phyloP scores from a whole-genome alignment of 106 monocot genomes.

The Dendrobium officinale region DNA sequence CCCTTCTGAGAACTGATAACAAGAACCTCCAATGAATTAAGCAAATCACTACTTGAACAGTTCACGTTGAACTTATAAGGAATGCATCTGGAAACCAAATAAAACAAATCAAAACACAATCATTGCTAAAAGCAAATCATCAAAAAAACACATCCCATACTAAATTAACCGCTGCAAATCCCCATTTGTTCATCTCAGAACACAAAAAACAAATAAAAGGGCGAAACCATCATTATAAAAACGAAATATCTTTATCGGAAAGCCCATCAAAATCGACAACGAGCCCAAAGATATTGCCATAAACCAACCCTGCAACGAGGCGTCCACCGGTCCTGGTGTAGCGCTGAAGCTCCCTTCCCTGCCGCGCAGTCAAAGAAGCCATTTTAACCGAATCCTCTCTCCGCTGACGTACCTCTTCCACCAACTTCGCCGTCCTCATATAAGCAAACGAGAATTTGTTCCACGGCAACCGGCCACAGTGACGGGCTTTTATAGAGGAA shows the following conservation, averaged over 20 bases:
- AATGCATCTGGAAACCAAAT: slow-evolving; percentile 47
- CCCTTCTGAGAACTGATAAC: slow-evolving; percentile 77
- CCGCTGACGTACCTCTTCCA: neutral
- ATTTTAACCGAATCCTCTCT: slow-evolving; percentile 9
- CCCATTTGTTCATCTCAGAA: neutral
- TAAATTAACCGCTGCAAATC: neutral
- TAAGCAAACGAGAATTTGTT: neutral
- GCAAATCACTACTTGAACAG: slow-evolving; percentile 2
- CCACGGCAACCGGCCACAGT: neutral
- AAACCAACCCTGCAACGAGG: slow-evolving; percentile 46
- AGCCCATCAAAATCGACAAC: neutral
- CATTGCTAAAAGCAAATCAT: neutral
- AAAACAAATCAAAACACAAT: neutral
- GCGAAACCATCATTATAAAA: neutral
- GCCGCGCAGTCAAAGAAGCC: slow-evolving; percentile 19
- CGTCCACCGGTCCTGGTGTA: slow-evolving; percentile 28
- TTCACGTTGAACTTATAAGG: slow-evolving; percentile 47
- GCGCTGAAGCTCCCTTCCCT: slow-evolving; percentile 46
- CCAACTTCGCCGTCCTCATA: neutral
- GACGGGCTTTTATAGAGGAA: neutral
- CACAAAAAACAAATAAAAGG: neutral
- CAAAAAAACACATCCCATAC: neutral
- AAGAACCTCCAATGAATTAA: slow-evolving; percentile 47
- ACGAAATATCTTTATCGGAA: neutral
- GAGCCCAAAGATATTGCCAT: neutral